Evolutionary conservation across 495 filamentous ascomycete species (phyloP), one percentile per base, ranked within the genome.

Genomic region (Xeromyces bisporus): DNA sequence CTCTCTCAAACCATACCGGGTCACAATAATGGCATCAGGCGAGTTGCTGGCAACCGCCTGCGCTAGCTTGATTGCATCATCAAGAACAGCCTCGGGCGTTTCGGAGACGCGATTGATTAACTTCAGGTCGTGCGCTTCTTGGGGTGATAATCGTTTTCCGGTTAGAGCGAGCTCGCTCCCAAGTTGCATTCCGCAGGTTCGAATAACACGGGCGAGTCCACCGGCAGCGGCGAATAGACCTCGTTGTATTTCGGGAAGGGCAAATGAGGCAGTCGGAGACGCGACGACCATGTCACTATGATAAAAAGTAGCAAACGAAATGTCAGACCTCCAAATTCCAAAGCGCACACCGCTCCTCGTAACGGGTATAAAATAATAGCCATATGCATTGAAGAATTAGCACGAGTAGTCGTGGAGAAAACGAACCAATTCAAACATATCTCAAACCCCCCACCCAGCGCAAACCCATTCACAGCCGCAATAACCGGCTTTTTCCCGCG

Each of bases 371-470:
- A n/a, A n/a, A n/a, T n/a, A n/a, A n/a, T n/a, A n/a, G n/a, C n/a
- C n/a, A n/a, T n/a, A n/a, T n/a, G n/a, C n/a, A n/a, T n/a, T n/a
- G n/a, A n/a, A n/a, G n/a, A n/a, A n/a, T n/a, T n/a, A n/a, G n/a
- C n/a, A n/a, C n/a, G n/a, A n/a, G n/a, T n/a, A n/a, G n/a, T n/a
- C n/a, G n/a, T n/a, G n/a, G n/a, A n/a, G n/a, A n/a, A 15, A 20
- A 25, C 36, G 6, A 28, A 45, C 48, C 44, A 66, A 39, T 81
- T 82, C 9, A 74, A 50, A 12, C 66, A 56, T 41, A 78, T 73
- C 53, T 85, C 79, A 35, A 71, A 66, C n/a, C 78, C 79, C 21
- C 79, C 78, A 4, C 79, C 79, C 18, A 75, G 53, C 26, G 69
- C 70, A 14, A 75, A 42, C 3, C 79, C 79, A 44, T 80, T 73